Evolutionary conservation across 345 rosid genomes (phyloP).

Genomic region (Arabidopsis suecica): DNA sequence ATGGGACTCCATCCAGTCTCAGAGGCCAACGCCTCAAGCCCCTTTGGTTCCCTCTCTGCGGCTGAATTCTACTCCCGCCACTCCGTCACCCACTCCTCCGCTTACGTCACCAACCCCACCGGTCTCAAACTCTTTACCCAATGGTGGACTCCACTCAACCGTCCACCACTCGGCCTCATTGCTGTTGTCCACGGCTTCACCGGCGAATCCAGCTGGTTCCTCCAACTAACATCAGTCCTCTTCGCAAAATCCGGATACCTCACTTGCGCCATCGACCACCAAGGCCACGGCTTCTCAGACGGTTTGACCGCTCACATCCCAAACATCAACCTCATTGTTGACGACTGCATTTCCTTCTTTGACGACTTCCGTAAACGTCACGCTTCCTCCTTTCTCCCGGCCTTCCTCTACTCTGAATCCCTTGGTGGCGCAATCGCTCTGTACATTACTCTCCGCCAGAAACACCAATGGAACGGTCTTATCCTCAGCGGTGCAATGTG

Average conservation of each 20-base stretch:
- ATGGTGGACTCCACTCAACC: constrained; percentile 77
- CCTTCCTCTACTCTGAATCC: constrained; percentile 85
- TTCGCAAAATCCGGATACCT: constrained; percentile 81
- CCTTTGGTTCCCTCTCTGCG: constrained; percentile 66
- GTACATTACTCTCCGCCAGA: constrained; percentile 75
- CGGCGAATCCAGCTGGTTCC: constrained; percentile 84
- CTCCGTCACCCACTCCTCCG: constrained; percentile 70
- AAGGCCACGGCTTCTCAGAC: constrained; percentile 96
- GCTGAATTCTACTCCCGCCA: constrained; percentile 82
- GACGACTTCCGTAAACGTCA: constrained; percentile 60
- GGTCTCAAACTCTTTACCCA: constrained; percentile 86
- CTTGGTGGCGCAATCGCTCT: constrained; percentile 92
- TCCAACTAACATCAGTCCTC: constrained; percentile 73
- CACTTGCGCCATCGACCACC: constrained; percentile 92
- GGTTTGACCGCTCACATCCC: constrained; percentile 79
- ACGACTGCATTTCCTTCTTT: constrained; percentile 78
- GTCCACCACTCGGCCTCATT: constrained; percentile 55
- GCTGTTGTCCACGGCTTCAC: constrained; percentile 96
- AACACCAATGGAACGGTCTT: constrained; percentile 75
- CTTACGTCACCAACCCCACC: constrained; percentile 70
- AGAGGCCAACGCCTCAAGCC: constrained; percentile 68
- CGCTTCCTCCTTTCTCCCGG: constrained; percentile 57
- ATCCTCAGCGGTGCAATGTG: constrained; percentile 94
- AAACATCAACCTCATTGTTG: constrained; percentile 70
- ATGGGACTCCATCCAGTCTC: constrained; percentile 75